phyloP scores from a whole-genome alignment of 805 yeast genomes.

The Yueomyces sinensis region DNA sequence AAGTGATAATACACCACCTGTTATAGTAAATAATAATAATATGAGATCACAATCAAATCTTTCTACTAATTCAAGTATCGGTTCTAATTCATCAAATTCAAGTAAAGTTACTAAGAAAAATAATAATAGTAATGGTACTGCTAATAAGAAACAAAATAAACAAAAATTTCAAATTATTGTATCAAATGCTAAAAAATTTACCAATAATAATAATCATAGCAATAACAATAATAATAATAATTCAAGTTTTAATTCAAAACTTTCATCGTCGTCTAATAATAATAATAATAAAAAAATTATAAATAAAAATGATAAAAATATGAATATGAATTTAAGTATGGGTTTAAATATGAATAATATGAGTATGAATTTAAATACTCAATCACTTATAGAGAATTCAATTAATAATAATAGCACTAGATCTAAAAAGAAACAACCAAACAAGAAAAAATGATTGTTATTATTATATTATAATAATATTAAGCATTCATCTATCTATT shows the following conservation, averaged over 20 bases:
- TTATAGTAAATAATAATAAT: slow-evolving; percentile 2
- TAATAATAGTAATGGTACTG: slow-evolving; percentile 6
- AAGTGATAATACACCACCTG: slow-evolving; percentile 7
- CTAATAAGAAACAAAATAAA: slow-evolving; percentile 12
- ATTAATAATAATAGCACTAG: too few species aligned
- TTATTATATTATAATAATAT: too few species aligned
- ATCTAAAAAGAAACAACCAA: too few species aligned
- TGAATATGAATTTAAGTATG: slow-evolving; percentile 10
- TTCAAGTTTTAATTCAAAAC: slow-evolving; percentile 5
- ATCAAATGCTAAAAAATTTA: slow-evolving; percentile 21
- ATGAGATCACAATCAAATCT: not conserved
- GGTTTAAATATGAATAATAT: slow-evolving; percentile 1
- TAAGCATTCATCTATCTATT: too few species aligned
- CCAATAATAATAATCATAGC: slow-evolving; percentile 4
- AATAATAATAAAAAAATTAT: slow-evolving; percentile 5
- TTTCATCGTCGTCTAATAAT: slow-evolving; percentile 3
- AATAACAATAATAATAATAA: too few species aligned
- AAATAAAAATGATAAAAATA: slow-evolving; percentile 5
- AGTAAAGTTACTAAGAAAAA: slow-evolving; percentile 1
- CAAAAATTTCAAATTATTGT: slow-evolving; percentile 25
- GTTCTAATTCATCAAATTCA: not conserved
- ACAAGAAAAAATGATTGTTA: too few species aligned
- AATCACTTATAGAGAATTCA: not conserved
- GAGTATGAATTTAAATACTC: not conserved
- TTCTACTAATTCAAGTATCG: not conserved